Base-by-base conservation (phyloP, 805 yeast species). In the Scheffersomyces stipitis region DNA sequence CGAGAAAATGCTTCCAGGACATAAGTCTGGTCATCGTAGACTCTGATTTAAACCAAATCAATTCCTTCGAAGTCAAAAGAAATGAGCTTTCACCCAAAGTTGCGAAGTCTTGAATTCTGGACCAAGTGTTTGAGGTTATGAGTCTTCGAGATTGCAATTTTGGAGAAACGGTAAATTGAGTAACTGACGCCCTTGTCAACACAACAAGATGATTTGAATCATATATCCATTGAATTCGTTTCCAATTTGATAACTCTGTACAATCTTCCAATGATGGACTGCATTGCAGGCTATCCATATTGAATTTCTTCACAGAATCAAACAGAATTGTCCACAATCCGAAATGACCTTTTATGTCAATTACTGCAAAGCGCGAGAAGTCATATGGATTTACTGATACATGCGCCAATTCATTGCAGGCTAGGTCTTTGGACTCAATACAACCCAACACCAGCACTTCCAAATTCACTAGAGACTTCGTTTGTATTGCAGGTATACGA, bases 1-100 rank as follows among this genome's bases (percentile, higher is more conserved):
- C 71, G 15, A 84, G 57, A 41, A 62, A 75, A 56, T 88, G 96
- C 42, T 81, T 83, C 90, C 95, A 85, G 0, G 90, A 75, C 1
- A 87, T 49, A 2, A 76, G 41, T 39, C 84, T 68, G 20, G 60
- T 60, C n/a, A 77, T 51, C 3, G 60, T 56, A 6, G 44, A 51
- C 1, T 40, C 9, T 61, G 58, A 13, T 54, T 58, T 64, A 14
- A 82, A 47, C 70, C 89, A 63, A 0, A 78, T 71, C 5, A 89
- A 34, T 48, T 85, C 90, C 38, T 73, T 76, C 1, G 88, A 73
- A 0, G 95, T 86, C 18, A 88, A 59, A 4, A 85, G 48, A 28
- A 83, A 70, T 3, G 73, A 60, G 40, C 69, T 64, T 3, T 60
- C 46, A 33, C 28, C 9, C 40, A 36, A 9, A 65, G 54, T 29